phyloP scores from a whole-genome alignment of 2,329 filamentous ascomycete genomes.

The Tolypocladium pustulatum region DNA sequence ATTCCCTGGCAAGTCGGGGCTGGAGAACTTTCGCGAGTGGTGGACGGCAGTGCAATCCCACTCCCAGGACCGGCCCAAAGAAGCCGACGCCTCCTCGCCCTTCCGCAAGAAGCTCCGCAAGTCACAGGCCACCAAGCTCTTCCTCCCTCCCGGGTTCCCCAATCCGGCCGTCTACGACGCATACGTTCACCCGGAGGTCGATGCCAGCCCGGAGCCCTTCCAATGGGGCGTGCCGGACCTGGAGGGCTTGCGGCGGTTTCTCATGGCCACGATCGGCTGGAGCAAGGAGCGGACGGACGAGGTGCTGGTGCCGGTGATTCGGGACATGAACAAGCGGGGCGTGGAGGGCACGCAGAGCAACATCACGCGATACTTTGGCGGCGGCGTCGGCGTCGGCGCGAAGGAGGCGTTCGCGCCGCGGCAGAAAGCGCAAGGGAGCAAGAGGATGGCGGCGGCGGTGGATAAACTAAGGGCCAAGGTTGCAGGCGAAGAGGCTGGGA shows the following conservation, averaged over 20 bases:
- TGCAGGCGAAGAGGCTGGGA: slow-evolving; percentile 3
- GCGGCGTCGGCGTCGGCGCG: slow-evolving; percentile 57
- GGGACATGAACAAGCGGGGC: slow-evolving; percentile 85
- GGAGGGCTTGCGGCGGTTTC: slow-evolving; percentile 68
- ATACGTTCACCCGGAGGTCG: slow-evolving; percentile 80
- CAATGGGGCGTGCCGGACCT: slow-evolving; percentile 95
- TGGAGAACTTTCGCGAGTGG: slow-evolving; percentile 78
- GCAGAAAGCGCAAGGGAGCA: slow-evolving; percentile 52
- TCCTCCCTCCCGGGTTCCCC: slow-evolving; percentile 73
- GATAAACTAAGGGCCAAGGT: slow-evolving; percentile 44
- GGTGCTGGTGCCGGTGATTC: slow-evolving; percentile 87
- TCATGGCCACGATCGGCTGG: slow-evolving; percentile 94
- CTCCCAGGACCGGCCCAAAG: slow-evolving; percentile 49
- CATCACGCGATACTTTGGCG: slow-evolving; percentile 86
- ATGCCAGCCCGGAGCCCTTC: slow-evolving; percentile 65
- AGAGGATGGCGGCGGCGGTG: slow-evolving; percentile 68
- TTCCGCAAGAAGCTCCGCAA: slow-evolving; percentile 85
- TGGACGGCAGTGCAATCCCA: slow-evolving; percentile 76
- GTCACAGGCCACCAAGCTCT: slow-evolving; percentile 70
- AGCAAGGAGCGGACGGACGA: slow-evolving; percentile 85
- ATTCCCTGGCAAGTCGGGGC: slow-evolving; percentile 52
- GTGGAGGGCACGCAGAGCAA: slow-evolving; percentile 90
- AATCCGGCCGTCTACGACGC: slow-evolving; percentile 68
- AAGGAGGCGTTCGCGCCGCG: slow-evolving; percentile 61
- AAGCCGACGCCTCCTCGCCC: slow-evolving; percentile 44